phyloP scores from a whole-genome alignment of 495 filamentous ascomycete genomes.

The Podospora comata region DNA sequence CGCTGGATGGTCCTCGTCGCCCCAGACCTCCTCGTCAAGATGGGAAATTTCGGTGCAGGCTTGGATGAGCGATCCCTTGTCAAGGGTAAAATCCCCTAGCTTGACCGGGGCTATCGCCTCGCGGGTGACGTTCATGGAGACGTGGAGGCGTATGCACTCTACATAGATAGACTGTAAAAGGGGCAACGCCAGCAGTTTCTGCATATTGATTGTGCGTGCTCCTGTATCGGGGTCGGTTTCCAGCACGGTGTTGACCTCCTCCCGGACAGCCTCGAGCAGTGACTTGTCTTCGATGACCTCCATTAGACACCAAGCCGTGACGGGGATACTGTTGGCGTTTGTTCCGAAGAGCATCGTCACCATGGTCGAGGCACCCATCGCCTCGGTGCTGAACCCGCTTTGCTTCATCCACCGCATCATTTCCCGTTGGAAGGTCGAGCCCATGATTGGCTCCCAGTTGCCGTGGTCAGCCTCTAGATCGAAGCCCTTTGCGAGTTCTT shows the following conservation, averaged over 20 bases:
- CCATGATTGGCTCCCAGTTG: constrained; percentile 33
- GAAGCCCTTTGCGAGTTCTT: constrained; percentile 11
- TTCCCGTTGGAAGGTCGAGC: constrained; percentile 26
- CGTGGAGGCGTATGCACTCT: constrained; percentile 39
- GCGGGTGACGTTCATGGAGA: constrained; percentile 31
- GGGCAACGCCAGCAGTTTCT: constrained; percentile 32
- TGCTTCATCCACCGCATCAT: constrained; percentile 24
- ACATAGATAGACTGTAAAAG: constrained; percentile 40
- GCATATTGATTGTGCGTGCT: constrained; percentile 20
- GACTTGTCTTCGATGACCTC: constrained; percentile 28
- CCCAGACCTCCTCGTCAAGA: constrained; percentile 32
- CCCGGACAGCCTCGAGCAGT: constrained; percentile 23
- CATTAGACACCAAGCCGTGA: constrained; percentile 31
- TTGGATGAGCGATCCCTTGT: constrained; percentile 29
- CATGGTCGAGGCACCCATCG: constrained; percentile 7
- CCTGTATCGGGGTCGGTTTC: constrained; percentile 12
- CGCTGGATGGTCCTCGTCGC: constrained; percentile 28
- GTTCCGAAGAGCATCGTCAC: constrained; percentile 12
- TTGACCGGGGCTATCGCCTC: constrained; percentile 14
- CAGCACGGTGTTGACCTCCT: constrained; percentile 21
- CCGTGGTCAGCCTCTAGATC: constrained; percentile 20
- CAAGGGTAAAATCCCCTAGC: constrained; percentile 25
- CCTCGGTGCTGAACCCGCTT: constrained; percentile 14
- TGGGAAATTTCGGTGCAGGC: constrained; percentile 27
- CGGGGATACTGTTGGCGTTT: constrained; percentile 32